Evolutionary conservation across 2,329 filamentous ascomycete species (phyloP).

Genomic region (Endocalyx cinctus): DNA sequence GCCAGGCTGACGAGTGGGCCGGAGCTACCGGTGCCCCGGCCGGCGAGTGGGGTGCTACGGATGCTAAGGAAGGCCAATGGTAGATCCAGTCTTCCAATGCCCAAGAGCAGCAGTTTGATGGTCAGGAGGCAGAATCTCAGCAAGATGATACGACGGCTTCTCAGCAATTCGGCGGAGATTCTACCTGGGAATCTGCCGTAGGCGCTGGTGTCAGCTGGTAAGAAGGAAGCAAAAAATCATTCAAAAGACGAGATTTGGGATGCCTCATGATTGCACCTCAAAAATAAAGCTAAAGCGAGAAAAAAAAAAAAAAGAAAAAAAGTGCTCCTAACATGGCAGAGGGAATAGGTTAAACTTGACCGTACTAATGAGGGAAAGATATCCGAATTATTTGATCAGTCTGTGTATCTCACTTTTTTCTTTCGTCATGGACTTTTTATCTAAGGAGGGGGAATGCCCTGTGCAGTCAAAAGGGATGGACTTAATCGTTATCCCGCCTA

Average conservation of each 20-base stretch:
- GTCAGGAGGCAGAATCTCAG: constrained; percentile 1
- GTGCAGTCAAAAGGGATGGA: constrained; percentile 79
- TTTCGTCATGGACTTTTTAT: constrained; percentile 15
- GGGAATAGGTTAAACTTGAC: constrained; percentile 53
- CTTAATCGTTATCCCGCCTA: constrained; percentile 78
- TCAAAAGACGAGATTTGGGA: no score
- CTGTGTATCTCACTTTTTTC: constrained; percentile 15
- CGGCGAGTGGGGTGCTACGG: constrained; percentile 64
- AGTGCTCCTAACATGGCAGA: constrained; percentile 24
- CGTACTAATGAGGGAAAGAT: constrained; percentile 99
- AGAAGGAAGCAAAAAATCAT: no score
- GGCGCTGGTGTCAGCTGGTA: constrained; percentile 13
- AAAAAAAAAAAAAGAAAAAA: no score
- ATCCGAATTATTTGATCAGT: constrained; percentile 53
- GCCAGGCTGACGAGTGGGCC: constrained; percentile 56
- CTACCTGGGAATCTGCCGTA: no score
- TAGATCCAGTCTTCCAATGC: constrained; percentile 12
- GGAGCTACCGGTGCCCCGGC: constrained; percentile 57
- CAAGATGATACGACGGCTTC: no score
- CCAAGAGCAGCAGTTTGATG: constrained; percentile 4
- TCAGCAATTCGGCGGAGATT: no score
- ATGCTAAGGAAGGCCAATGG: constrained; percentile 37
- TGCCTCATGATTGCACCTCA: no score
- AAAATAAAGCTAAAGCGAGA: no score
- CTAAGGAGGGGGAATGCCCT: constrained; percentile 90